Conservation (phyloP, 2,329 filamentous ascomycete species). For the Fusarium xylarioides region DNA sequence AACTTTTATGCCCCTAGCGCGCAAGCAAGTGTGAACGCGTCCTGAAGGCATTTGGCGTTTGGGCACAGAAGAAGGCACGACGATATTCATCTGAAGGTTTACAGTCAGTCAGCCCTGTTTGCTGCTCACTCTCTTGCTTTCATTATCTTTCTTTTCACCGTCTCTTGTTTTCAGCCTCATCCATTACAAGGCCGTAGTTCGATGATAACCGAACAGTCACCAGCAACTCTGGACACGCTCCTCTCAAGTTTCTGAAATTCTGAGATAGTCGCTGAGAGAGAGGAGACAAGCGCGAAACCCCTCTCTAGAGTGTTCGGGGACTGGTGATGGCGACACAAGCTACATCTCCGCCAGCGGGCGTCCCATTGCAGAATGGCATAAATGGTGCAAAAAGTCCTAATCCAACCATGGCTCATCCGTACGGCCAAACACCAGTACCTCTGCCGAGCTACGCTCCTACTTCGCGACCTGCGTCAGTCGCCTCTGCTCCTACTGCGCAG, state of each 20-base stretch:
- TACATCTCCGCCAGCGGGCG: not conserved
- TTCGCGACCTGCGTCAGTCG: conserved; percentile 10
- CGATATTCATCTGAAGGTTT: not conserved
- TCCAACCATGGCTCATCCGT: not conserved
- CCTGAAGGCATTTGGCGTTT: not conserved
- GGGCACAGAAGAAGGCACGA: not conserved
- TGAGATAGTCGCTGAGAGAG: not conserved
- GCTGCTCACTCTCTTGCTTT: not conserved
- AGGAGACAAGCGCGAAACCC: conserved; percentile 5
- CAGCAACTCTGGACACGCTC: conserved; percentile 2
- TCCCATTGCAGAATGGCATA: conserved; percentile 4
- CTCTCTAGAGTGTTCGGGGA: not conserved
- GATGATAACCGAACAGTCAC: not conserved
- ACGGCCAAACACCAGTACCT: conserved; percentile 14
- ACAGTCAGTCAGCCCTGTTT: not conserved
- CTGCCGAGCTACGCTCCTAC: conserved; percentile 12
- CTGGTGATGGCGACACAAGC: conserved; percentile 19
- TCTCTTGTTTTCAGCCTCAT: not conserved
- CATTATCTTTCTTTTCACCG: not conserved
- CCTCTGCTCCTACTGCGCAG: not conserved
- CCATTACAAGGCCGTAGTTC: not conserved
- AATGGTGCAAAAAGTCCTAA: conserved; percentile 11
- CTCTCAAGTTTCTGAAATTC: conserved; percentile 1
- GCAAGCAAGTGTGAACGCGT: conserved; percentile 24
- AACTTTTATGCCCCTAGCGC: not conserved